These are phyloP conservation scores for Colletotrichum orbiculare DNA, from an alignment of 2,329 filamentous ascomycete species.

Conservation along the genomic window DNA sequence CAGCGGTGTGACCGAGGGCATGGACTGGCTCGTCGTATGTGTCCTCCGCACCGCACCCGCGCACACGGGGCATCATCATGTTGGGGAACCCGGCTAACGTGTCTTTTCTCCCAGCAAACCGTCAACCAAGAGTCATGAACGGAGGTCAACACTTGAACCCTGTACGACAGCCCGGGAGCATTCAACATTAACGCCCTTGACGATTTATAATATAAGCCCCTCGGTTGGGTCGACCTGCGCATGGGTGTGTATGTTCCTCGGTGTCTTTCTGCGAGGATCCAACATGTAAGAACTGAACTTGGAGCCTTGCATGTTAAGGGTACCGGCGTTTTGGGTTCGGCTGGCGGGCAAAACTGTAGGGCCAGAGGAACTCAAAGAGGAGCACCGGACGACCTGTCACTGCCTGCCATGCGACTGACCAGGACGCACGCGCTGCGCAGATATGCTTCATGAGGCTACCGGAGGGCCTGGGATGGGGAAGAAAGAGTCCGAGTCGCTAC, in stretches of 20 bases:
- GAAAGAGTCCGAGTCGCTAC: conserved; percentile 16
- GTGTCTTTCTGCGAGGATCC: conserved; percentile 14
- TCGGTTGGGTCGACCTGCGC: conserved; percentile 32
- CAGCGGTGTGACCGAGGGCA: conserved; percentile 92
- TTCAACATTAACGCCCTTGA: conserved; percentile 32
- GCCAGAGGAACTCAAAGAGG: not conserved
- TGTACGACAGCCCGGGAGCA: conserved; percentile 16
- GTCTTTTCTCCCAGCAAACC: conserved; percentile 37
- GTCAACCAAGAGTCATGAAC: conserved; percentile 41
- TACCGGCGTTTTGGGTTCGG: conserved; percentile 15
- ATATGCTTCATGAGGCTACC: conserved; percentile 20
- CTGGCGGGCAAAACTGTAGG: not conserved
- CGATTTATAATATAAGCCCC: conserved; percentile 30
- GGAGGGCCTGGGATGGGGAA: not conserved
- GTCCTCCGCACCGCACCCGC: not conserved
- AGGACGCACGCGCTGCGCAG: not conserved
- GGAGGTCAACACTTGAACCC: conserved; percentile 8
- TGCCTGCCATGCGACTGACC: not conserved
- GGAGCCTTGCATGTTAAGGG: not conserved
- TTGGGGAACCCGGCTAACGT: conserved; percentile 17
- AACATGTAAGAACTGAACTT: not conserved
- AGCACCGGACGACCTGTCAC: not conserved
- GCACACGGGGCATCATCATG: not conserved
- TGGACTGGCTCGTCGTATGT: conserved; percentile 97
- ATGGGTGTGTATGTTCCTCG: conserved; percentile 28